These are phyloP conservation scores for Iris pallida DNA, from an alignment of 116 monocot species.

Conservation along the genomic window DNA sequence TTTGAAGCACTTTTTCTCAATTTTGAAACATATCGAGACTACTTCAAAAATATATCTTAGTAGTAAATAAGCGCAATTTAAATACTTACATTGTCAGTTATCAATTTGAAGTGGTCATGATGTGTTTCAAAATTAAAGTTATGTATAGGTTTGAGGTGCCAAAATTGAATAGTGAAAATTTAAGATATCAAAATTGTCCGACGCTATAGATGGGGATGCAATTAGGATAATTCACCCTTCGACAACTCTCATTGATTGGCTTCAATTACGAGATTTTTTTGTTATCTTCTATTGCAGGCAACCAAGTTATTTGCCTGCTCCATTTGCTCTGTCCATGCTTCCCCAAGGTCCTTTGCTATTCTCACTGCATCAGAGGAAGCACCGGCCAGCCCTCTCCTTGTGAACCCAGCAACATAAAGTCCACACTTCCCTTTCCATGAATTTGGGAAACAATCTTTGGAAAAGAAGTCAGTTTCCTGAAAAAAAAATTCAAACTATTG, in stretches of 20 bases:
- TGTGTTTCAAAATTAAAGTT: too few species aligned
- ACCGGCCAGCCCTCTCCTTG: slow-evolving; percentile 47
- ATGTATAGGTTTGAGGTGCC: too few species aligned
- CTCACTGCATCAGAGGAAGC: slow-evolving; percentile 58
- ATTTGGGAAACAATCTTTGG: slow-evolving; percentile 38
- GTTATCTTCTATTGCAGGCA: slow-evolving; percentile 37
- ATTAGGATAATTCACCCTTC: too few species aligned
- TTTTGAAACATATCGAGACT: too few species aligned
- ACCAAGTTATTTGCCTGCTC: slow-evolving; percentile 29
- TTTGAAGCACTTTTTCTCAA: too few species aligned
- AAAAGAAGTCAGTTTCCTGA: slow-evolving; percentile 54
- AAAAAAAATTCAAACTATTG: neutral
- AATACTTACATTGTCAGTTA: too few species aligned
- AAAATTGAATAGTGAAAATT: too few species aligned
- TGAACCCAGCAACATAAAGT: slow-evolving; percentile 61
- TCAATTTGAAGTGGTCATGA: too few species aligned
- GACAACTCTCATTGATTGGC: too few species aligned
- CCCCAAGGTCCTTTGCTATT: slow-evolving; percentile 52
- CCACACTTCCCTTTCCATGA: slow-evolving; percentile 50
- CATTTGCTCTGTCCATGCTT: slow-evolving; percentile 55
- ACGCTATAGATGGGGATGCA: slow-evolving; percentile 37
- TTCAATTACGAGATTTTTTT: slow-evolving; percentile 23
- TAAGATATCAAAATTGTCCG: too few species aligned
- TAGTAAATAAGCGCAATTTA: too few species aligned
- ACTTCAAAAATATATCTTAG: too few species aligned